Conservation (phyloP, 164 flowering plant genomes). For the Warburgia ugandensis region DNA sequence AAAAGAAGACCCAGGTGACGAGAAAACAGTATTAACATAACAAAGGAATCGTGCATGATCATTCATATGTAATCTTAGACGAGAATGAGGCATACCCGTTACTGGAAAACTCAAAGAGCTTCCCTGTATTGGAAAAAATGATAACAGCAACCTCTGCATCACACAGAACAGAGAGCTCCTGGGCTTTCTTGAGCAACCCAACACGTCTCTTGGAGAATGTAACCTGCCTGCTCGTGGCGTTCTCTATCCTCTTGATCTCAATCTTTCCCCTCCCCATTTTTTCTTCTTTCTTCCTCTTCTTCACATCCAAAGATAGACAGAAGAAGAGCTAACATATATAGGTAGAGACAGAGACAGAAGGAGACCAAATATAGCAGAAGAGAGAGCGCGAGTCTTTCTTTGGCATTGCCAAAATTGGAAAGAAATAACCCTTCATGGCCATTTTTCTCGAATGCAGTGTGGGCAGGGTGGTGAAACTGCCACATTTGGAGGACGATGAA, state of each 20-base stretch:
- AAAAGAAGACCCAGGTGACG: neutral
- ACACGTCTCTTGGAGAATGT: conserved; percentile 76
- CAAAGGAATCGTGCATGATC: neutral
- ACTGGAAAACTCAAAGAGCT: conserved; percentile 67
- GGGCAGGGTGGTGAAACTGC: too few species aligned
- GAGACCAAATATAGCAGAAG: too few species aligned
- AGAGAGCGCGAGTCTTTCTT: too few species aligned
- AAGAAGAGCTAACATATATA: too few species aligned
- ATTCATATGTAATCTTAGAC: neutral
- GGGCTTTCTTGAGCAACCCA: conserved; percentile 73
- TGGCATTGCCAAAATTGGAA: too few species aligned
- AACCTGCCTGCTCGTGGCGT: conserved; percentile 70
- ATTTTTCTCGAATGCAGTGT: too few species aligned
- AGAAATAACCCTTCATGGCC: too few species aligned
- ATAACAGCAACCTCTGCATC: conserved; percentile 81
- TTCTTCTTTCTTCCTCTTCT: neutral
- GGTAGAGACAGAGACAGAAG: too few species aligned
- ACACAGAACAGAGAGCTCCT: conserved; percentile 57
- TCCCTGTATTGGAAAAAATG: conserved; percentile 71
- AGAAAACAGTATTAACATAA: neutral
- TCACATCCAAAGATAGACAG: too few species aligned
- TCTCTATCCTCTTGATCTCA: conserved; percentile 83
- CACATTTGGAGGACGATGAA: too few species aligned
- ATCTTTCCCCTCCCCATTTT: conserved; percentile 78
- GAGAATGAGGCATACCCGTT: conserved; percentile 26